These are phyloP conservation scores for Aspergillus niger DNA, from an alignment of 2,329 filamentous ascomycete species.

Conservation along the genomic window DNA sequence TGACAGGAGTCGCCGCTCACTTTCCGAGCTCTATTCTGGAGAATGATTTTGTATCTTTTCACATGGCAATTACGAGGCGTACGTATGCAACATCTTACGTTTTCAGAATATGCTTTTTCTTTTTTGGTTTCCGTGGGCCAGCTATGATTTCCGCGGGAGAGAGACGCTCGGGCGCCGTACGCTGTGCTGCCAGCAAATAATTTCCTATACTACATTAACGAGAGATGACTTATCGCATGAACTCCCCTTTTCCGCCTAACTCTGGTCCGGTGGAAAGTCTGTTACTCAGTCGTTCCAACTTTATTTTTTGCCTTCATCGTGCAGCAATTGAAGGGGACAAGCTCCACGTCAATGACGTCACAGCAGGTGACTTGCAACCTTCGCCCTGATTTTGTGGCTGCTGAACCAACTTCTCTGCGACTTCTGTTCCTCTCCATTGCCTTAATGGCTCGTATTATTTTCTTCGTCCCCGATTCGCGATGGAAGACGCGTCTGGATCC, in stretches of 20 bases:
- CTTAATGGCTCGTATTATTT: neutral
- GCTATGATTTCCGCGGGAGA: neutral
- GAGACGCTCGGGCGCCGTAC: neutral
- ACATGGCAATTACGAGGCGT: neutral
- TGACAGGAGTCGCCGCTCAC: neutral
- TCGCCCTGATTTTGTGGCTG: neutral
- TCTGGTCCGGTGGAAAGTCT: neutral
- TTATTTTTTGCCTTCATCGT: too few species aligned
- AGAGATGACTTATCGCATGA: neutral
- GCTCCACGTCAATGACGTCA: neutral
- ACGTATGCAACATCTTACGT: too few species aligned
- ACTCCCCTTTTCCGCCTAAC: neutral
- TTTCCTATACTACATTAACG: neutral
- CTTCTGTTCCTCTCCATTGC: neutral
- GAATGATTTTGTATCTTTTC: neutral
- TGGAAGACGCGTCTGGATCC: neutral
- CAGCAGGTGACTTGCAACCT: neutral
- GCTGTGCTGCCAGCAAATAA: neutral
- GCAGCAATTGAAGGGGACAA: neutral
- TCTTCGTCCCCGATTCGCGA: neutral
- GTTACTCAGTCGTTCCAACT: neutral
- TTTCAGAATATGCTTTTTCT: too few species aligned
- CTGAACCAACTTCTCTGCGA: neutral
- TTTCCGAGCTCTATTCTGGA: neutral
- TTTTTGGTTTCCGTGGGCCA: neutral